Evolutionary conservation across 2,329 filamentous ascomycete species (phyloP).

Genomic region (Neobulgaria alba): DNA sequence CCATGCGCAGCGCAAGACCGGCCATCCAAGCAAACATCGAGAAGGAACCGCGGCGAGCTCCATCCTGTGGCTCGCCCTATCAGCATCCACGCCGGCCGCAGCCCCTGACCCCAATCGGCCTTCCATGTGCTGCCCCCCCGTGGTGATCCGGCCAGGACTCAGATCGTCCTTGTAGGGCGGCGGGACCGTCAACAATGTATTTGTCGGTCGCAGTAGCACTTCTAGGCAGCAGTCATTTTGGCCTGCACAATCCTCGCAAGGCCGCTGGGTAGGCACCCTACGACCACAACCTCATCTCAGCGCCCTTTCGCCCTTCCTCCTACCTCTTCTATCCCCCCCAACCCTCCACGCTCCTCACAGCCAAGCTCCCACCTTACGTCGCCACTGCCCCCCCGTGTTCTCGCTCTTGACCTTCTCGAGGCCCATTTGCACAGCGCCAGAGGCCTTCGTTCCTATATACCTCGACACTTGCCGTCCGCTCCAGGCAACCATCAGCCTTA

Average conservation of each 20-base stretch:
- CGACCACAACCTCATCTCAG: neutral
- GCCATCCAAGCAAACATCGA: neutral
- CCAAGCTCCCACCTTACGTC: neutral
- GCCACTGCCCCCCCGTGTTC: neutral
- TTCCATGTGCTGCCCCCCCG: neutral
- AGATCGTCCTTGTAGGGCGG: neutral
- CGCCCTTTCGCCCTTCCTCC: neutral
- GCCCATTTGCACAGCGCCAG: neutral
- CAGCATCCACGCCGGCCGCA: too few relatives aligned
- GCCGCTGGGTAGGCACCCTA: neutral
- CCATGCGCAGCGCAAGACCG: neutral
- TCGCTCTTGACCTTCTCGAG: neutral
- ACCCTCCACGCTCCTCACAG: neutral
- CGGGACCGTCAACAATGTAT: neutral
- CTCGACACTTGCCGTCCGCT: neutral
- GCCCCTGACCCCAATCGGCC: neutral
- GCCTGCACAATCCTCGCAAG: neutral
- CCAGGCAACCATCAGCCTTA: slow-evolving; percentile 1
- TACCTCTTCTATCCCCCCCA: neutral
- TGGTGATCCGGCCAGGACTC: neutral
- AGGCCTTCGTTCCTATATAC: neutral
- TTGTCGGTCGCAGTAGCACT: neutral
- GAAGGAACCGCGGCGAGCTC: too few relatives aligned
- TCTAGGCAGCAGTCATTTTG: slow-evolving; percentile 1
- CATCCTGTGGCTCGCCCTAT: too few relatives aligned